phyloP scores from a whole-genome alignment of 768 basidiomycete species.

The Gymnopilus junonius region DNA sequence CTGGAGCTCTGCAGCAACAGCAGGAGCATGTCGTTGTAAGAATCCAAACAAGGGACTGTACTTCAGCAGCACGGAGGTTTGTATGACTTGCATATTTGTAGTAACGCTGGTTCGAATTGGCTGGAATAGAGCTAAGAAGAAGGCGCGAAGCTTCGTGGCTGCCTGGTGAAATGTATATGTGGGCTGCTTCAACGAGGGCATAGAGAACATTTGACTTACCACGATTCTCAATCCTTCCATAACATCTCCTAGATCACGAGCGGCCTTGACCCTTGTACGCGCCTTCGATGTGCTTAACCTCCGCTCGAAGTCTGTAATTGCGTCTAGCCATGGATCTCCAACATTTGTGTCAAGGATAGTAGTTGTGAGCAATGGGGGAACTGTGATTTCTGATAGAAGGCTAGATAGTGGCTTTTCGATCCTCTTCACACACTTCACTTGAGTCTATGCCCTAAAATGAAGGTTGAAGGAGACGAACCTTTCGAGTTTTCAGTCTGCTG shows the following conservation, averaged over 20 bases:
- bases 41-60: constrained; percentile 84
- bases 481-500: constrained; percentile 78
- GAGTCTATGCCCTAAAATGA: background rate
- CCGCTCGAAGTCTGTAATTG: constrained; percentile 80
- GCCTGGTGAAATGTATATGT: constrained; percentile 54
- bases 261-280: constrained; percentile 84
- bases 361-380: constrained; percentile 79
- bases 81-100: constrained; percentile 92
- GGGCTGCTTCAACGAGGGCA: background rate
- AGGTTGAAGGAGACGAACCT: constrained; percentile 52
- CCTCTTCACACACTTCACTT: constrained; percentile 50
- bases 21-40: constrained; percentile 79
- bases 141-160: constrained; percentile 84
- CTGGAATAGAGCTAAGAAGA: constrained; percentile 83
- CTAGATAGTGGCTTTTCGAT: constrained; percentile 88
- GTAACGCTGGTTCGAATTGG: constrained; percentile 84
- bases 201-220: constrained; percentile 49
- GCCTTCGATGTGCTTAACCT: constrained; percentile 69
- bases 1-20: constrained; percentile 86
- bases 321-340: constrained; percentile 85
- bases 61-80: constrained; percentile 85
- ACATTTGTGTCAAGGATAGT: constrained; percentile 86
- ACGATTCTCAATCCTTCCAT: constrained; percentile 88
- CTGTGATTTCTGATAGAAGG: constrained; percentile 78
- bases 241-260: constrained; percentile 81